Evolutionary conservation across 495 filamentous ascomycete species (phyloP).

Genomic region (Daldinia loculata): DNA sequence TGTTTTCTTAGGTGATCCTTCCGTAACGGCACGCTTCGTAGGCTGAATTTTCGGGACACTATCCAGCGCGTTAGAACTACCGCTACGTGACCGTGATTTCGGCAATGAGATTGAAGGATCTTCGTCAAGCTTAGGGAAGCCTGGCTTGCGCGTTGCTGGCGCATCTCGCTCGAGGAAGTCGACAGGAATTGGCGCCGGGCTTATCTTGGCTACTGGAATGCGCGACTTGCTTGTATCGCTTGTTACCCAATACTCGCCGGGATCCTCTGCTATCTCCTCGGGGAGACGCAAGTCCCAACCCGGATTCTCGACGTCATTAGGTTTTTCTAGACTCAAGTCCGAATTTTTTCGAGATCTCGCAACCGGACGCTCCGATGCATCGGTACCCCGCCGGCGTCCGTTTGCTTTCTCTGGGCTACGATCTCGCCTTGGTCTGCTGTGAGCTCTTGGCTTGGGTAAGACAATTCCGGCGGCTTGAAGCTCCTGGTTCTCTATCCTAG

Average conservation of each 20-base stretch:
- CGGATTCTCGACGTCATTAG: conserved; percentile 44
- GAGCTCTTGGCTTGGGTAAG: conserved; percentile 67
- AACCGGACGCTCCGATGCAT: conserved; percentile 44
- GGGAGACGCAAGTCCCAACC: conserved; percentile 78
- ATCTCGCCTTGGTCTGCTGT: conserved; percentile 64
- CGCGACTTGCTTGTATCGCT: conserved; percentile 65
- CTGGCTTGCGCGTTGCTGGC: conserved; percentile 69
- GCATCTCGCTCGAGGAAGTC: conserved; percentile 76
- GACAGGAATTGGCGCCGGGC: conserved; percentile 76
- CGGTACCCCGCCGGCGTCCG: conserved; percentile 58
- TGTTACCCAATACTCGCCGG: conserved; percentile 54
- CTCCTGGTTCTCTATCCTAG: conserved; percentile 91
- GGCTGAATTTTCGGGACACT: conserved; percentile 53
- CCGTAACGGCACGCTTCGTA: conserved; percentile 52
- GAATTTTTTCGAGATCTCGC: conserved; percentile 60
- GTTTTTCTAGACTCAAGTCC: conserved; percentile 47
- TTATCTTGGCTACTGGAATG: conserved; percentile 83
- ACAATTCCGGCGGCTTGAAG: conserved; percentile 85
- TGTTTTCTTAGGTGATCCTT: conserved; percentile 59
- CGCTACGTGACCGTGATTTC: conserved; percentile 73
- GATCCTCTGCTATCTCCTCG: conserved; percentile 80
- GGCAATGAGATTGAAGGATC: conserved; percentile 65
- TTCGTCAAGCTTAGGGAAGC: conserved; percentile 53
- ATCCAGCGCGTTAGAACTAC: conserved; percentile 66
- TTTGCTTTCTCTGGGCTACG: conserved; percentile 44